These are phyloP conservation scores for Penicillium verhagenii DNA, from an alignment of 495 filamentous ascomycete species.

Conservation along the genomic window DNA sequence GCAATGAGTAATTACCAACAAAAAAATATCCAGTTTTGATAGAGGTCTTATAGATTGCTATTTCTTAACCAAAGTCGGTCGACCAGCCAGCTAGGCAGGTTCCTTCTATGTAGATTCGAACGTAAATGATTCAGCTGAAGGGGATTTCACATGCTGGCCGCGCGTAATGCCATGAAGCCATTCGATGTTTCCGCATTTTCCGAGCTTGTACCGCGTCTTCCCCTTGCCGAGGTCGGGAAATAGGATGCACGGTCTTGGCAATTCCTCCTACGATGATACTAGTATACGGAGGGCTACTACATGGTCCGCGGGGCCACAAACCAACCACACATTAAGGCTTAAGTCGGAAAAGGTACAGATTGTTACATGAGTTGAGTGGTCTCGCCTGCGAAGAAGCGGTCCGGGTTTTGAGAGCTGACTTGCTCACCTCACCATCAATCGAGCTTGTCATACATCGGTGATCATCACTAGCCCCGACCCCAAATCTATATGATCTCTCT, in stretches of 20 bases:
- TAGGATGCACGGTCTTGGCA: too few species aligned
- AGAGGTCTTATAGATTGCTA: neutral
- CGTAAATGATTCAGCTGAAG: neutral
- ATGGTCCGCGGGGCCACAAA: too few species aligned
- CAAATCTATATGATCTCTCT: slow-evolving; percentile 62
- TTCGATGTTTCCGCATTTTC: too few species aligned
- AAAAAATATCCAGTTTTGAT: slow-evolving; percentile 26
- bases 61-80: neutral
- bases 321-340: too few species aligned
- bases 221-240: slow-evolving; percentile 23
- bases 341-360: too few species aligned
- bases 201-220: too few species aligned
- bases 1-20: slow-evolving; percentile 30
- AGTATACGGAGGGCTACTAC: too few species aligned
- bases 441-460: slow-evolving; percentile 76
- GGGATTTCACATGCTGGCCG: neutral
- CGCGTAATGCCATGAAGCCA: too few species aligned
- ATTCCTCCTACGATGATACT: too few species aligned
- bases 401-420: slow-evolving; percentile 72
- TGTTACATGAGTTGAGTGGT: slow-evolving; percentile 69
- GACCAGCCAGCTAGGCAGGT: neutral
- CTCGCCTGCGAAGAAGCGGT: slow-evolving; percentile 77
- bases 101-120: neutral
- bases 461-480: slow-evolving; percentile 72
- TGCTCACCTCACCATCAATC: slow-evolving; percentile 64